Base-by-base conservation (phyloP, 139 green algal species). In the Trebouxia sp. region DNA sequence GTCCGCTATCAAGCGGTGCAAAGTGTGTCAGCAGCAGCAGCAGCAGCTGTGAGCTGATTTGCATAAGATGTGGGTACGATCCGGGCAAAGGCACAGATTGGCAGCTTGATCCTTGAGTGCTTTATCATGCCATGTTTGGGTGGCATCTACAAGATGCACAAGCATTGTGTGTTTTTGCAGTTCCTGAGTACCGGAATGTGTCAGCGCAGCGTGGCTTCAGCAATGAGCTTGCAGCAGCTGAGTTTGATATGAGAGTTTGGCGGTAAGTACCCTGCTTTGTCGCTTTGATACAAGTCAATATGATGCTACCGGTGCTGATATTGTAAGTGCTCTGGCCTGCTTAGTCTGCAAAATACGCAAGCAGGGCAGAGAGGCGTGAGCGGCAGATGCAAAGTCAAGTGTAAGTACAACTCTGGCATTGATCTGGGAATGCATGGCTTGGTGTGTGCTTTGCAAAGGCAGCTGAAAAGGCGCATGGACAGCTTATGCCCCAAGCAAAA, bases 141-240 rank as follows among this genome's bases (percentile, higher is more conserved):
- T 76, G 66, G 9, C 37, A 20, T 22, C 24, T 50, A 15, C 12
- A 24, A 5, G 32, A 24, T 69, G 6, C 32, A 15, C 20, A n/a
- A 39, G 56, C 56, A 2, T 39, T 69, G 5, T n/a, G 20, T 58
- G 43, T 20, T 79, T 5, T 3, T 76, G 76, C 85, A 66, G 88
- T 98, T 37, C 94, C 94, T 3, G 80, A 96, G 91, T 86, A 97
- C 75, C 83, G 93, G 24, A 80, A 80, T 5, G 75, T n/a, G 0
- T 53, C 74, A n/a, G 87, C 86, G 1, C 72, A 86, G 69, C 88
- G 82, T 12, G 75, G 6, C 51, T 92, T 94, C 65, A 88, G 85
- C 67, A 30, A 42, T 5, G 86, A 87, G 20, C 55, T 91, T 39
- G 80, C 80, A 3, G 30, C 38, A 15, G 53, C 12, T 35, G 85